Conservation (phyloP, 768 basidiomycete genomes). For the Phylloporus scabripes region DNA sequence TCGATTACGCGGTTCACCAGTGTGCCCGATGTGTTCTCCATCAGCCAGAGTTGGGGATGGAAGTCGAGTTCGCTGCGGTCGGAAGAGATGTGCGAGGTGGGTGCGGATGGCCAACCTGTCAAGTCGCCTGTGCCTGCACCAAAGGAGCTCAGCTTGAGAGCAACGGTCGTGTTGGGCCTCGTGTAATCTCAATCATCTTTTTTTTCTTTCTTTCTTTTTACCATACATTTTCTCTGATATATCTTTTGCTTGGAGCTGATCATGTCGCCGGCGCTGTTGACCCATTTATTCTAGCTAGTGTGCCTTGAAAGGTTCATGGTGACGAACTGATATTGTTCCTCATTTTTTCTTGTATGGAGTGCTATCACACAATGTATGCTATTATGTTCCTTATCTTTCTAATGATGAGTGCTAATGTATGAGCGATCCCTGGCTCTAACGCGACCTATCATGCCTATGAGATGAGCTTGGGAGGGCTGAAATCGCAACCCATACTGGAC, state of each 20-base stretch:
- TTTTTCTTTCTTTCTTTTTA: not conserved
- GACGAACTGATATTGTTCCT: not conserved
- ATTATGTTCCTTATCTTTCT: not conserved
- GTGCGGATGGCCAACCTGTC: constrained; percentile 28
- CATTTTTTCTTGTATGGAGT: not conserved
- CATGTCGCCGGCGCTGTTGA: not conserved
- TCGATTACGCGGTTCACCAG: constrained; percentile 81
- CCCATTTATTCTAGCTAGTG: not conserved
- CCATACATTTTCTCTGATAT: not conserved
- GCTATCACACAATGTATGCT: not conserved
- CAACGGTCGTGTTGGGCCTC: constrained; percentile 73
- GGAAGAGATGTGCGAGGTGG: constrained; percentile 43
- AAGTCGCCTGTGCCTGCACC: constrained; percentile 30
- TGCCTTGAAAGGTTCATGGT: not conserved
- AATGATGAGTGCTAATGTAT: not conserved
- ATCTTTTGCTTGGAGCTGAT: not conserved
- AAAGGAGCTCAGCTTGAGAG: constrained; percentile 60
- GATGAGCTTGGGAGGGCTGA: too few species aligned
- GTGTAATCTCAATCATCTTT: constrained; percentile 37
- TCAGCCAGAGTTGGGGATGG: constrained; percentile 94
- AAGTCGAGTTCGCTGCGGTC: constrained; percentile 56
- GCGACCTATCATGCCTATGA: too few species aligned
- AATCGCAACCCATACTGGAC: too few species aligned
- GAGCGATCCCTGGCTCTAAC: too few species aligned
- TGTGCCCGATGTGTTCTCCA: constrained; percentile 77